Percentiles rank a stretch among this genome's conserved stretches.
These are phyloP conservation scores for Mucor circinelloides DNA, from an alignment of 371 early-diverging fungal species.

Conservation along the genomic window DNA sequence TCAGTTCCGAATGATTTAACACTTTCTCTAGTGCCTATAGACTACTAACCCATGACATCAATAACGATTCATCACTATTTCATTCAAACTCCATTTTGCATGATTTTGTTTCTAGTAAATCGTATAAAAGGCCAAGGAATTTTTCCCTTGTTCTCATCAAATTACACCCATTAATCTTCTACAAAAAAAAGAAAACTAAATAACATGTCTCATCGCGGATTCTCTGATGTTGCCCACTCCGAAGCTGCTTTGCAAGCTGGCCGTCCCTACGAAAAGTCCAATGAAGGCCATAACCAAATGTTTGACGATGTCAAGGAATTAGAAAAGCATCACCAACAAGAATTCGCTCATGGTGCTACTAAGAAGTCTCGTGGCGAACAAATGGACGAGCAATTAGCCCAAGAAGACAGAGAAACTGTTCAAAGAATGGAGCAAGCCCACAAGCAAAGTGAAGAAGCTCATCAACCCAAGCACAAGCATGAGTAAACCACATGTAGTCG, in stretches of 20 bases:
- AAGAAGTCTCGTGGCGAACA: constrained; percentile 18
- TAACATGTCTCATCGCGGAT: background rate
- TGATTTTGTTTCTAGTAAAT: background rate
- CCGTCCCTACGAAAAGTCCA: constrained; percentile 18
- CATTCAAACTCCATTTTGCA: background rate
- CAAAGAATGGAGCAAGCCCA: constrained; percentile 16
- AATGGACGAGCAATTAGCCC: constrained; percentile 20
- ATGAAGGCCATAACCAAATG: constrained; percentile 21
- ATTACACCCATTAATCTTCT: background rate
- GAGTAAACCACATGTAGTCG: background rate
- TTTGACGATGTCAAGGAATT: constrained; percentile 17
- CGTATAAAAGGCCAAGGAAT: background rate
- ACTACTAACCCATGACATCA: constrained; percentile 10
- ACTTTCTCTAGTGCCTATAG: background rate
- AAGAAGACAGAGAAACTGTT: constrained; percentile 21
- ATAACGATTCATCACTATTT: background rate
- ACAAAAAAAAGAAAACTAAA: background rate
- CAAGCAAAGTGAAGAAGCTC: constrained; percentile 12
- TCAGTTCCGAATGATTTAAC: constrained; percentile 10
- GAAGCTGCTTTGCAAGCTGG: constrained; percentile 28
- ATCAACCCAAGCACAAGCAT: constrained; percentile 4
- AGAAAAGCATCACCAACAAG: constrained; percentile 1
- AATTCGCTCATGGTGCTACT: constrained; percentile 7
- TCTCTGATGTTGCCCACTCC: constrained; percentile 16
- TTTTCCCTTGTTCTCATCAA: constrained; percentile 2